Base-by-base conservation (phyloP, 306 rosid genomes). In the Hippophae rhamnoides region DNA sequence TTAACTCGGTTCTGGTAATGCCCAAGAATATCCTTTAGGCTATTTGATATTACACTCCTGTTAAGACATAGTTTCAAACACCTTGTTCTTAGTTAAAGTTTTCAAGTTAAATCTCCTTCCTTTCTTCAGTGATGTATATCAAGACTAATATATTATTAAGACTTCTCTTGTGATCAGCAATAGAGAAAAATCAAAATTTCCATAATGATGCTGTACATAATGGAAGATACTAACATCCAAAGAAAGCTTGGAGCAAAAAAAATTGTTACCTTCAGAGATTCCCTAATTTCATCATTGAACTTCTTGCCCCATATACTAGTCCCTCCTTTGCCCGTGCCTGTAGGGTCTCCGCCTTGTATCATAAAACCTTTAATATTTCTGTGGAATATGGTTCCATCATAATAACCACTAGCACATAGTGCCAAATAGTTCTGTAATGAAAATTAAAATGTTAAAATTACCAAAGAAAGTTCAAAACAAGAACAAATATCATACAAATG, bases 271-370 rank as follows among this genome's bases (percentile, higher is more conserved):
- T 92, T 92, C 25, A 88, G 87, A 48, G 99, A 85, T 61, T 92
- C 96, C 43, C 95, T 77, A 51, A 85, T 85, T 85, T 92, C 96
- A 25, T 92, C 96, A 3, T 84, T 88, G 72, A 85, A 92, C 65
- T 92, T 92, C 75, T 87, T 92, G 54, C 96, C 95, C 99, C 96
- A 92, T 38, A 92, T 88, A 41, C 99, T 85, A 57, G 89, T 88
- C 10, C 96, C 99, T 5, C 93, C 96, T 64, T 88, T 92, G 72
- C 96, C 99, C 0, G 99, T 92, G 50, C 99, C 99, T 46, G 96
- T 81, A 48, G 96, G 96, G 53, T 92, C 99, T 56, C 99, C 99
- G 38, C 99, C 99, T 88, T 92, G 99, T 63, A 92, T 92, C 96
- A 92, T 92, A 56, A 92, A 92, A 14, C 96, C 99, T 66, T 92